Evolutionary conservation across 257 asterid species (phyloP), one percentile per base, ranked within the genome.

Genomic region (Ophiorrhiza pumila): DNA sequence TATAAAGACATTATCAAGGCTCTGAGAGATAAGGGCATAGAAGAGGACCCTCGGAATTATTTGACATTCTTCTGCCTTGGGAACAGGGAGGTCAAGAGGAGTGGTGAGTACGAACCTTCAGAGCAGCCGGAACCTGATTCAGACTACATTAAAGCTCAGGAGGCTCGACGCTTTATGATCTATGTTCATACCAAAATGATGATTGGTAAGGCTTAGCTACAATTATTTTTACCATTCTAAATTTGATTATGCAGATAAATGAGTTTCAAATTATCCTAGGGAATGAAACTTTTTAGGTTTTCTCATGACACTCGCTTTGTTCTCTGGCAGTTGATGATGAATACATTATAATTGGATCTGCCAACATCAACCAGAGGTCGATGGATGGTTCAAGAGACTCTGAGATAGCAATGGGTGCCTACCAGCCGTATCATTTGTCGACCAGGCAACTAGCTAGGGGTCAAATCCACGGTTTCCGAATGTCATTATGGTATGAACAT

Each of bases 381-480:
- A 89, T 93, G 96, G 98, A 93, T 46, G 98, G 98, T 0, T 80
- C 97, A 2, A 81, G 98, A 70, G 98, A 93, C 50, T 87, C 97
- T 0, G 97, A 93, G 82, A 91, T 91, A 76, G 96, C 94, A 3
- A 93, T 91, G 79, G 97, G 97, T 20, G 97, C 89, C 2, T 91
- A 89, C 79, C 96, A 93, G 76, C 96, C 97, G 5, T 59, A 88
- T 74, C 92, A 93, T 64, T 52, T 91, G 69, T 75, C 91, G 6
- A 50, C 83, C 32, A 71, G 79, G 65, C 78, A 83, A 42, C 91
- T 91, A 0, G 97, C 96, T 25, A 80, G 92, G 77, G 97, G 98
- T 17, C 94, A 91, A 56, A 41, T 93, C 73, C 98, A 93, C 43
- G 97, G 98, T 55, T 91, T 93, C 75, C 71, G 97, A 53, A 87